Percentiles rank a stretch among this genome's conserved stretches.
Evolutionary conservation across 305 asterid genomes (phyloP).

Genomic region (Fraxinus velutina): DNA sequence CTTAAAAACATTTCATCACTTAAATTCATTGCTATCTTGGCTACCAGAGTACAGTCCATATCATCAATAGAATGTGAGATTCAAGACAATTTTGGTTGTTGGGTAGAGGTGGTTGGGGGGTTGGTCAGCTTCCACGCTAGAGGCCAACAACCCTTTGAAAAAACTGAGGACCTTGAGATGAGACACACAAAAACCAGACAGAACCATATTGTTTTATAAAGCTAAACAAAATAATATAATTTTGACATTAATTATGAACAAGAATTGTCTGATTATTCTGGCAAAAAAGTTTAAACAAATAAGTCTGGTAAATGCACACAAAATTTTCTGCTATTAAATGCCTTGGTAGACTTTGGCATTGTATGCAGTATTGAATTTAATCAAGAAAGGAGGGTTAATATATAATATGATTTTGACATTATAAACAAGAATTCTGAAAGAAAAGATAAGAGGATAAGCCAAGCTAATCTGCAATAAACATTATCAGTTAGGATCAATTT

Average conservation of each 20-base stretch:
- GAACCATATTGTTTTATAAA: too few relatives aligned
- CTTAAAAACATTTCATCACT: too few relatives aligned
- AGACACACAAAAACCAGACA: too few relatives aligned
- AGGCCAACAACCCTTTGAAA: not conserved
- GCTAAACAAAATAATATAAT: too few relatives aligned
- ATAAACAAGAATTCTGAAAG: not conserved
- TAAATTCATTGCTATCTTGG: too few relatives aligned
- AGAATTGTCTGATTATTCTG: not conserved
- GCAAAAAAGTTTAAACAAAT: not conserved
- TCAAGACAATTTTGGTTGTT: not conserved
- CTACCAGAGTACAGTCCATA: not conserved
- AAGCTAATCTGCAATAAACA: not conserved
- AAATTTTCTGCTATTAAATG: not conserved
- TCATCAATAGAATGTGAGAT: not conserved
- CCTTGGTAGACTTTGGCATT: not conserved
- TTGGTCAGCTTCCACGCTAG: not conserved
- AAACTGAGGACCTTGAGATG: not conserved
- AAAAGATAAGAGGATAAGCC: not conserved
- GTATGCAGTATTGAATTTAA: too few relatives aligned
- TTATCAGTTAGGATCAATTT: not conserved
- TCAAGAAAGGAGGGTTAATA: too few relatives aligned
- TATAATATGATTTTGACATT: not conserved
- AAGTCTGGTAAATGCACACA: not conserved
- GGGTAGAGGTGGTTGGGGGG: not conserved
- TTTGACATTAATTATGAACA: too few relatives aligned